These are phyloP conservation scores for Eutrema yunnanense DNA, from an alignment of 345 rosid species.

Conservation along the genomic window DNA sequence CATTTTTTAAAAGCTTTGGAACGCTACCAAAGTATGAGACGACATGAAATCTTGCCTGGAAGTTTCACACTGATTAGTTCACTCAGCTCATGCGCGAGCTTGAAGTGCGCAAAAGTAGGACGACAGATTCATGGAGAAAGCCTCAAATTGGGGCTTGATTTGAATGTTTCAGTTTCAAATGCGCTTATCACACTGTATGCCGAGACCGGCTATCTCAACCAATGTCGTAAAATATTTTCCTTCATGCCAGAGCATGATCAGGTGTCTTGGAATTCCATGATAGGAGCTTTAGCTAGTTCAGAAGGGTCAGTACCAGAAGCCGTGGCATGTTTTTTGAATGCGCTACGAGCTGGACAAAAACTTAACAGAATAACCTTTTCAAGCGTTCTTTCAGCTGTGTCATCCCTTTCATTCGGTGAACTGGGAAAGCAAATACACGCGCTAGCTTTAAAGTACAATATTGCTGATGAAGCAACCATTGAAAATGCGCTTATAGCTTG, in stretches of 20 bases:
- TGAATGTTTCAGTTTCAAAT: constrained; percentile 84
- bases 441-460: constrained; percentile 45
- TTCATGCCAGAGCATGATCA: constrained; percentile 68
- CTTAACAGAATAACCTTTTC: constrained; percentile 67
- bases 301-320: constrained; percentile 48
- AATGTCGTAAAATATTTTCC: constrained; percentile 54
- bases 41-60: constrained; percentile 44
- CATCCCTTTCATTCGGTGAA: constrained; percentile 46
- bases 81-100: constrained; percentile 84
- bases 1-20: constrained; percentile 54
- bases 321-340: constrained; percentile 44
- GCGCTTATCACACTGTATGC: constrained; percentile 72
- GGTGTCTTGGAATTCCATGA: constrained; percentile 85
- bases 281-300: constrained; percentile 68
- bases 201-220: constrained; percentile 44
- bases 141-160: constrained; percentile 61
- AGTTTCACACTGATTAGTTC: constrained; percentile 69
- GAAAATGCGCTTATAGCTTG: constrained; percentile 83
- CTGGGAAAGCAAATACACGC: constrained; percentile 66
- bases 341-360: constrained; percentile 58
- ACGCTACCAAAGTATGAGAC: constrained; percentile 52
- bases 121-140: constrained; percentile 67
- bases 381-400: constrained; percentile 57
- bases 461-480: constrained; percentile 44
- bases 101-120: constrained; percentile 56